Evolutionary conservation across 305 asterid species (phyloP).

Genomic region (Rubia peregrina): DNA sequence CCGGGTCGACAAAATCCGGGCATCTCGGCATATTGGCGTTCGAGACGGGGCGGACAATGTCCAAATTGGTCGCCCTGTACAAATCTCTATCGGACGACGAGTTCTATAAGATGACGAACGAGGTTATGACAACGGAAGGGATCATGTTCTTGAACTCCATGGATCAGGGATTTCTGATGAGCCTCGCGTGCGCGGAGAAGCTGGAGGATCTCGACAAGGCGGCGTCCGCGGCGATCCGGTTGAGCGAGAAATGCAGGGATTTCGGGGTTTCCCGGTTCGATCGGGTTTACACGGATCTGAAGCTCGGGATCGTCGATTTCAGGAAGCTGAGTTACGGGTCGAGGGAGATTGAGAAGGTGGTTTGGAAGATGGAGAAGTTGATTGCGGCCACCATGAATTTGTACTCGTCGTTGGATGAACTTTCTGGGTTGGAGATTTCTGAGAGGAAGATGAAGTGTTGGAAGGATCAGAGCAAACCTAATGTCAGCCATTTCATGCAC

Average conservation of each 20-base stretch:
- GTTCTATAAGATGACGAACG: slow-evolving; percentile 19
- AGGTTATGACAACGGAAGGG: slow-evolving; percentile 29
- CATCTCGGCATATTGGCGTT: slow-evolving; percentile 58
- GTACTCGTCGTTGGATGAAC: slow-evolving; percentile 41
- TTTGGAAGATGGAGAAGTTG: slow-evolving; percentile 51
- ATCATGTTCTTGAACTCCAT: slow-evolving; percentile 47
- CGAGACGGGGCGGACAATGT: slow-evolving; percentile 68
- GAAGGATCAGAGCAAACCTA: slow-evolving; percentile 30
- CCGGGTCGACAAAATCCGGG: slow-evolving; percentile 18
- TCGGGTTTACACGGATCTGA: slow-evolving; percentile 44
- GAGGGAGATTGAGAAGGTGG: slow-evolving; percentile 31
- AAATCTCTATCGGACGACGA: slow-evolving; percentile 32
- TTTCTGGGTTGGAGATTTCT: slow-evolving; percentile 50
- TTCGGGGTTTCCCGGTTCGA: slow-evolving; percentile 46
- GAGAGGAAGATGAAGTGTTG: slow-evolving; percentile 40
- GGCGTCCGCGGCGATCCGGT: slow-evolving; percentile 42
- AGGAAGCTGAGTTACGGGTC: slow-evolving; percentile 49
- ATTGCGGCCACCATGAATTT: slow-evolving; percentile 41
- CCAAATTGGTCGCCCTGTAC: slow-evolving; percentile 38
- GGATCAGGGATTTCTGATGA: slow-evolving; percentile 39
- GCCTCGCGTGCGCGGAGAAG: slow-evolving; percentile 66
- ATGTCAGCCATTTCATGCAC: slow-evolving; percentile 28
- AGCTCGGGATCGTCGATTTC: slow-evolving; percentile 34
- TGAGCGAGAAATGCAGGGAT: slow-evolving; percentile 54
- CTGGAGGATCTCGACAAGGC: slow-evolving; percentile 71